Evolutionary conservation across 257 asterid genomes (phyloP), one percentile per base, ranked within the genome.

Genomic region (Salvia miltiorrhiza): DNA sequence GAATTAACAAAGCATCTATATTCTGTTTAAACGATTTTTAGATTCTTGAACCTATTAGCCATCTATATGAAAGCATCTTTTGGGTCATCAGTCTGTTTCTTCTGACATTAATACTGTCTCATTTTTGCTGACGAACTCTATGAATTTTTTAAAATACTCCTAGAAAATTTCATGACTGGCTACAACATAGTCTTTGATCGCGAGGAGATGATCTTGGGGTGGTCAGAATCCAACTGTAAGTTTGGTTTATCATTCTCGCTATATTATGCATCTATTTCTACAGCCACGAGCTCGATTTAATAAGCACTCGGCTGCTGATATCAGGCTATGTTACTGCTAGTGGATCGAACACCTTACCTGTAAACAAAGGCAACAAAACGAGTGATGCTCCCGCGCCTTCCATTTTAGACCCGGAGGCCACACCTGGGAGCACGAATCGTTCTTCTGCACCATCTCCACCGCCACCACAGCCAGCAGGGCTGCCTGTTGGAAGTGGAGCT

Each of bases 101-200:
- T 19, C 23, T n/a, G 24, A 17, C 43, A 37, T 8, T 35, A 5
- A 5, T 35, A 35, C 23, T 45, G 10, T 23, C 13, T 5, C 2
- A 13, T 45, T n/a, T 16, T 9, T 55, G 39, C 62, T 28, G 21
- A 55, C 41, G 4, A 5, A 13, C 41, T 28, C 6, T 23, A 12
- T 5, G 3, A 3, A 33, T 2, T 9, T 64, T 64, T 48, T 28
- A 5, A 65, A 58, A 54, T 21, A 26, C 78, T 14, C 37, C 53
- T 93, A 94, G 99, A 94, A 81, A 91, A 94, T 68, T 94, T 89
- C 28, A 91, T 94, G 99, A 78, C 90, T 49, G 97, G 97, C 45
- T 83, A 94, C 45, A 92, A 93, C 10, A 67, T 92, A 1, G 81
- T 87, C 66, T 94, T 94, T 61, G 94, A 94, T 74, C 92, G 97